Evolutionary conservation across 2,329 filamentous ascomycete genomes (phyloP), one percentile per base, ranked within the genome.

Genomic region (Fusarium sambucinum): DNA sequence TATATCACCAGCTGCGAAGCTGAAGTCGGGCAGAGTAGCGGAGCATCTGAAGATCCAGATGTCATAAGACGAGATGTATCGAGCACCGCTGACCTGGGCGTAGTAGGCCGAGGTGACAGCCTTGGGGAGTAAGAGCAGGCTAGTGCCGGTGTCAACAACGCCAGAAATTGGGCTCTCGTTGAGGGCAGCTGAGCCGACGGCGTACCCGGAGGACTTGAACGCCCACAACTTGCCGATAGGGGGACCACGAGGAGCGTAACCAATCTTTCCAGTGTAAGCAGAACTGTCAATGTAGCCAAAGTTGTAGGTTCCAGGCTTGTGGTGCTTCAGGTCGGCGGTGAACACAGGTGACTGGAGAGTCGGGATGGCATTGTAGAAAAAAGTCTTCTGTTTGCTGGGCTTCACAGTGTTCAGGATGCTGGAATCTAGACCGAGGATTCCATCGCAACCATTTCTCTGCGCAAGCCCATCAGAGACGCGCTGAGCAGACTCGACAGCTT

Each of bases 231-330:
- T n/a, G 12, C 90, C 90, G 10, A 86, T 74, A 47, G 80, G 81
- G 70, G 68, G 83, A 74, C 92, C 86, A 64, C 93, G 83, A 12
- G 85, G 80, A 21, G 89, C 82, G 75, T 89, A 92, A 23, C 83
- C 78, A 72, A 94, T 84, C 6, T 83, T 72, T 33, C 91, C 91
- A 3, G 77, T 82, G 77, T 90, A 91, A 71, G 91, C 88, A 57
- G 80, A 80, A 3, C 73, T 75, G 75, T 94, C 90, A 72, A 94
- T 89, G 70, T 78, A 84, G 63, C 92, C 92, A 73, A 94, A 94
- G 74, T 93, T 89, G 79, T 93, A 94, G 30, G 86, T 84, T 45
- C 91, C 91, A 4, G 76, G 67, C 14, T 72, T 65, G 37, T 73
- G 82, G 68, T 86, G 84, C 73, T 87, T 86, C 44, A 95, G 82